Evolutionary conservation across 371 early-diverging fungal species (phyloP), one percentile per base, ranked within the genome.

Genomic region (Dentiscutata heterogama): DNA sequence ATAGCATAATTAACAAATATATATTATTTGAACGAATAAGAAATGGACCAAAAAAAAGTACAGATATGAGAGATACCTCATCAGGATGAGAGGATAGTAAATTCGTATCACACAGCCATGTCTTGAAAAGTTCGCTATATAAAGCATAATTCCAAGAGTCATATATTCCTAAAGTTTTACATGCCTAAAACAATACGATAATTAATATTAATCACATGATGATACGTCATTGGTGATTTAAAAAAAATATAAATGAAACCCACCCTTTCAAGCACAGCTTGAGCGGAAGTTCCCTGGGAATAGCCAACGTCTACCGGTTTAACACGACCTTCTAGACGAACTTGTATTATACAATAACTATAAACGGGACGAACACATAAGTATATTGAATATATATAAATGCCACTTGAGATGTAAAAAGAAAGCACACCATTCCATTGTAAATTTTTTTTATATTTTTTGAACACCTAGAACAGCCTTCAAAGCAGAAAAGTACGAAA

Each of bases 281-380:
- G 81, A 29, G 71, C 81, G 31, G 81, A 80, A 71, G 81, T 80
- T 70, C 81, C 81, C 42, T 80, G 81, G n/a, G 81, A 67, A 61
- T 80, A 80, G 16, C 27, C 81, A 51, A 80, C 61, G 46, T 80
- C 60, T 22, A 80, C 72, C 4, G 72, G 72, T 72, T 14, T 70
- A 58, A 72, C 72, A 27, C 60, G 81, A 61, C 81, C 81, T 20
- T 80, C 81, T 2, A 80, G 72, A 22, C 72, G 70, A 42, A 80
- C 81, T 72, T 80, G 81, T 80, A 80, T 80, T 42, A 72, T 16
- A 72, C 81, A 80, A 39, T 27, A 27, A 71, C 81, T 80, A 20
- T 22, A 58, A 70, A 70, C 16, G 3, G 4, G 16, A 14, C 16
- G 51, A 51, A 51, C 10, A 51, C 50, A 51, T 51, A 51, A 51